A percentile compares a stretch with the other conserved stretches of the same genome.
Conservation (phyloP, 139 green algal species). For the Bryopsis sp. region DNA sequence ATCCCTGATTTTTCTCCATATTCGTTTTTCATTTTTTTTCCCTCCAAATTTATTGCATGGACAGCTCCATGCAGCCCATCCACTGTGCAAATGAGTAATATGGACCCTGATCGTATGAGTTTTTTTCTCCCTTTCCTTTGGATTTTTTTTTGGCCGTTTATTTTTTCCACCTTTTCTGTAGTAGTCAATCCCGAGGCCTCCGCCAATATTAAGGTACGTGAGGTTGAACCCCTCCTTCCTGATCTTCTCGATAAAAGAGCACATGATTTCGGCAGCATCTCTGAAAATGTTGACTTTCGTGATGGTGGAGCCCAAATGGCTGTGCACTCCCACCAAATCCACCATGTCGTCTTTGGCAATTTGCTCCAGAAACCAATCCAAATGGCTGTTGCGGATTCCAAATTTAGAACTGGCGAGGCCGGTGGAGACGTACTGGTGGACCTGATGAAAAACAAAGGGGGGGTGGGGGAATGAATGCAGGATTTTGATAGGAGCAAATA, state of each 20-base stretch:
- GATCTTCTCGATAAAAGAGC: slow-evolving; percentile 82
- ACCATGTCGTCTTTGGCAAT: slow-evolving; percentile 67
- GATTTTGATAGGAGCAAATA: no score
- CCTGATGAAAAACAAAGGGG: slow-evolving; percentile 18
- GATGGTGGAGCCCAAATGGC: slow-evolving; percentile 93
- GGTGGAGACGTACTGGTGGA: slow-evolving; percentile 94
- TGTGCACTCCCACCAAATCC: slow-evolving; percentile 88
- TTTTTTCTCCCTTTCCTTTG: no score
- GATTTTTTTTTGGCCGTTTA: no score
- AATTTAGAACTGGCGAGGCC: slow-evolving; percentile 94
- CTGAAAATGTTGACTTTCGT: slow-evolving; percentile 95
- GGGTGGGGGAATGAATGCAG: not conserved
- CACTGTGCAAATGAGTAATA: no score
- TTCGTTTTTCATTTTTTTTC: no score
- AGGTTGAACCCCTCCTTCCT: slow-evolving; percentile 82
- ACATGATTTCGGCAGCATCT: slow-evolving; percentile 90
- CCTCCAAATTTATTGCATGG: no score
- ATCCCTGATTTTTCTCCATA: no score
- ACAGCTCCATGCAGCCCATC: no score
- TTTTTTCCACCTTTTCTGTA: slow-evolving; percentile 48
- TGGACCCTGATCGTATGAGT: no score
- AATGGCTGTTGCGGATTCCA: slow-evolving; percentile 92
- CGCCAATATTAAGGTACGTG: slow-evolving; percentile 93
- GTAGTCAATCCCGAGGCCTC: slow-evolving; percentile 95
- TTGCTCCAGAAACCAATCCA: slow-evolving; percentile 78